A percentile compares a stretch with the other conserved stretches of the same genome.
Evolutionary conservation across 176 grass and related monocot genomes (phyloP).

Genomic region (Oryza brachyantha): DNA sequence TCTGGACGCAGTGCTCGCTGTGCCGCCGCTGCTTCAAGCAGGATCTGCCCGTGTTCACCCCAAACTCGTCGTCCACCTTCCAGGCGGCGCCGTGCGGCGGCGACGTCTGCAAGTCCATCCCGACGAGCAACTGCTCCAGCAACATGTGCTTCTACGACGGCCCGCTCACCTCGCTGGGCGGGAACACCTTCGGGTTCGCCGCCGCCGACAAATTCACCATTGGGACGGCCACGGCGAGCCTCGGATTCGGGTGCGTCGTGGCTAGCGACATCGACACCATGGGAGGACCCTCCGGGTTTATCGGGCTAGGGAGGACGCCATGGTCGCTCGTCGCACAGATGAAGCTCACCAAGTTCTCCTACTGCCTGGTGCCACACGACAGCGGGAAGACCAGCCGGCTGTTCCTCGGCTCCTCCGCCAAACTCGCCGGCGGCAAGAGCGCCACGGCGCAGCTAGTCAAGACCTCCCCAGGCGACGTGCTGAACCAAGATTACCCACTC

Average conservation of each 20-base stretch:
- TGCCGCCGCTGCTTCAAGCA: not conserved
- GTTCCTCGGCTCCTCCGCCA: not conserved
- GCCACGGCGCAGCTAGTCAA: not conserved
- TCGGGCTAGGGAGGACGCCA: not conserved
- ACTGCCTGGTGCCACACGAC: not conserved
- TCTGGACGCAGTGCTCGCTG: not conserved
- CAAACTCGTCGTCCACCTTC: not conserved
- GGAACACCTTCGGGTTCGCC: no score
- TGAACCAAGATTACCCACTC: not conserved
- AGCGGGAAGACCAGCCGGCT: not conserved
- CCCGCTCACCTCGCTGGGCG: rapidly evolving
- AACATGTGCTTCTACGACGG: not conserved
- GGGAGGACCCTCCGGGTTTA: not conserved
- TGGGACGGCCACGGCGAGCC: not conserved
- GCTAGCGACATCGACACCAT: not conserved
- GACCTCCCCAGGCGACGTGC: not conserved
- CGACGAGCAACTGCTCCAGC: no score
- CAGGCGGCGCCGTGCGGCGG: not conserved
- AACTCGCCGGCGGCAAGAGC: not conserved
- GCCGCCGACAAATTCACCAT: not conserved
- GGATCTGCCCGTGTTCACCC: not conserved
- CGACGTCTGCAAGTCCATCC: not conserved
- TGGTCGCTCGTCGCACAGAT: not conserved
- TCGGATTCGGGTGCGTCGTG: not conserved
- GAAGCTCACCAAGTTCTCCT: not conserved